Percentiles rank a stretch among this genome's conserved stretches.
phyloP scores from a whole-genome alignment of 176 grass and related monocot genomes.

The Lolium perenne region DNA sequence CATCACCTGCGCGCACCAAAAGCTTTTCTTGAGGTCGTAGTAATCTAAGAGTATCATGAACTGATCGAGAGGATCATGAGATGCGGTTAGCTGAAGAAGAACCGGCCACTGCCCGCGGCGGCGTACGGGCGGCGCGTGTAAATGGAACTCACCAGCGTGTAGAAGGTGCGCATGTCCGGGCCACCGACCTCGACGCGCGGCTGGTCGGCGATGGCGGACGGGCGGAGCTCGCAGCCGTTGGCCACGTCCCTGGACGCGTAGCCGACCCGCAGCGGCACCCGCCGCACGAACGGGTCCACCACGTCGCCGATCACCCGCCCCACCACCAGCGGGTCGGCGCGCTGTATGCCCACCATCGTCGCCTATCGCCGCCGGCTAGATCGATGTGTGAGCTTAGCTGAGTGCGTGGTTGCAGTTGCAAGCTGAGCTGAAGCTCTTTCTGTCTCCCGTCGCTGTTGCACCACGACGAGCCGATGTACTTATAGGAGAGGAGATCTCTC shows the following conservation, averaged over 20 bases:
- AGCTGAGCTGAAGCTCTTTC: neutral
- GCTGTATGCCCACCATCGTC: constrained; percentile 10
- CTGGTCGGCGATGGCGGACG: constrained; percentile 58
- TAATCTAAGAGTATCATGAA: neutral
- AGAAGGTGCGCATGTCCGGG: constrained; percentile 61
- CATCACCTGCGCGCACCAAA: constrained; percentile 38
- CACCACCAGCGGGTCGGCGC: constrained; percentile 64
- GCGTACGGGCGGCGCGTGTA: neutral
- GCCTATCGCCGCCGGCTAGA: neutral
- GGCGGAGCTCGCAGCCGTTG: constrained; percentile 67
- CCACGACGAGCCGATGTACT: neutral
- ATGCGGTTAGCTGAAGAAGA: neutral
- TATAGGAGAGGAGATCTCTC: constrained; percentile 3
- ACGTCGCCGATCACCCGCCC: constrained; percentile 78
- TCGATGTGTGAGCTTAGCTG: neutral
- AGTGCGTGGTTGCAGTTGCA: neutral
- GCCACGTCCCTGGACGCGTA: constrained; percentile 58
- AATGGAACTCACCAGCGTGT: constrained; percentile 60
- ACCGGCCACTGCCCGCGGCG: neutral
- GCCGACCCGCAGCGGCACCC: constrained; percentile 52
- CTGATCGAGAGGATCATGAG: neutral
- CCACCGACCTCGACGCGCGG: constrained; percentile 64
- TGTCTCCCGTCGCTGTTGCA: neutral
- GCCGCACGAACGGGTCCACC: constrained; percentile 63
- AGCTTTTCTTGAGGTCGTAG: neutral